Percentiles rank a stretch among this genome's conserved stretches.
phyloP scores from a whole-genome alignment of 2,329 filamentous ascomycete genomes.

The Sporothrix euskadiensis region DNA sequence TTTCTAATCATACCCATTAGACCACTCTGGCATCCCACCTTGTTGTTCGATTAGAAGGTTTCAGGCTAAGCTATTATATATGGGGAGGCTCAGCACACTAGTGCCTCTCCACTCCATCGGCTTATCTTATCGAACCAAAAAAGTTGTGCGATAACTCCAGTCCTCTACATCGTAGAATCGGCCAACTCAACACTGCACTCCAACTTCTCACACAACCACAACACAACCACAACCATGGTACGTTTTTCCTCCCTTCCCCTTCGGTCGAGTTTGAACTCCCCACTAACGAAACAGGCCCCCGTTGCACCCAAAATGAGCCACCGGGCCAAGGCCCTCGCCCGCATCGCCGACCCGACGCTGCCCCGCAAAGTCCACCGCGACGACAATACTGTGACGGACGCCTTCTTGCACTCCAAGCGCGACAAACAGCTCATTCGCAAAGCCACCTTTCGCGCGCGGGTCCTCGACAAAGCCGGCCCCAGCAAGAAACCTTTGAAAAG shows the following conservation, averaged over 20 bases:
- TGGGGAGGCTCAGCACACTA: neutral
- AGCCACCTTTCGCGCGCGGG: constrained; percentile 73
- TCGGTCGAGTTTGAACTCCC: neutral
- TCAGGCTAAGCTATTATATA: neutral
- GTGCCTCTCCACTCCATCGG: neutral
- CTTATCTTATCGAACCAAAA: constrained; percentile 16
- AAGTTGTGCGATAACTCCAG: constrained; percentile 8
- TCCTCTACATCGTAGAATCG: neutral
- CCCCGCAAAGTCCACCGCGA: constrained; percentile 55
- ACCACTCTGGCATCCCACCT: constrained; percentile 32
- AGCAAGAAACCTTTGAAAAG: constrained; percentile 51
- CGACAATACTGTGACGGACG: constrained; percentile 53
- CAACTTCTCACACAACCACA: neutral
- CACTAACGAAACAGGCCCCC: constrained; percentile 16
- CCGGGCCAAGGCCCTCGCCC: constrained; percentile 54
- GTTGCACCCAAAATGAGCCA: constrained; percentile 30
- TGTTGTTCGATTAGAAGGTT: neutral
- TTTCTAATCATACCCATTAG: constrained; percentile 34
- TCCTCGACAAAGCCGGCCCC: constrained; percentile 57
- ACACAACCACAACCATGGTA: neutral
- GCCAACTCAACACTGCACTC: neutral
- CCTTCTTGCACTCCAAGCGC: constrained; percentile 72
- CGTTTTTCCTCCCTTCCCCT: neutral
- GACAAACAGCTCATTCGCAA: constrained; percentile 84
- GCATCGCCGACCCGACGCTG: constrained; percentile 53